Conservation (phyloP, 805 yeast genomes). For the Ogataea paraovalis region DNA sequence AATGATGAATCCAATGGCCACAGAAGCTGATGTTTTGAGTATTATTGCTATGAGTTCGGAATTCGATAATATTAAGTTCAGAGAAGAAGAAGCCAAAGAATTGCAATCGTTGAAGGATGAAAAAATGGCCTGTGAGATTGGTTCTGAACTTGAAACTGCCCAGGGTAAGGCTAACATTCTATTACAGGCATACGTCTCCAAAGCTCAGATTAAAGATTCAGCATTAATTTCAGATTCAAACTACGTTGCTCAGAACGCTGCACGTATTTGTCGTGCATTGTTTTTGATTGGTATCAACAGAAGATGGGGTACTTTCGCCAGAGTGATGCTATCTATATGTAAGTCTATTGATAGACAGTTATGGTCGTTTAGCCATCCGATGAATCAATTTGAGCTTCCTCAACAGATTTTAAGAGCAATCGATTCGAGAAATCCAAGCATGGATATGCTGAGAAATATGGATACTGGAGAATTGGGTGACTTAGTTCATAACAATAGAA, state of each 20-base stretch:
- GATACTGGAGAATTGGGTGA: conserved; percentile 79
- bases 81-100: conserved; percentile 85
- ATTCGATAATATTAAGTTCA: conserved; percentile 81
- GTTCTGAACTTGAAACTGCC: conserved; percentile 67
- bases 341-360: conserved; percentile 78
- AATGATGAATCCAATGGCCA: conserved; percentile 75
- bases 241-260: conserved; percentile 93
- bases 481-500: conserved; percentile 72
- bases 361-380: conserved; percentile 91
- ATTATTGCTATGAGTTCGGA: conserved; percentile 91
- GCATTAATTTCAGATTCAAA: conserved; percentile 82
- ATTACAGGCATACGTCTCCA: conserved; percentile 83
- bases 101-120: conserved; percentile 55
- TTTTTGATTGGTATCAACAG: conserved; percentile 83
- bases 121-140: conserved; percentile 75
- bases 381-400: conserved; percentile 81
- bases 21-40: conserved; percentile 87
- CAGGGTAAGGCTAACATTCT: conserved; percentile 86
- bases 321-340: conserved; percentile 73
- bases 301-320: conserved; percentile 83
- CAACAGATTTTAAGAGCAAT: conserved; percentile 59
- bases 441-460: conserved; percentile 73
- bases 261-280: conserved; percentile 88
- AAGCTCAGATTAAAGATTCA: conserved; percentile 67
- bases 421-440: conserved; percentile 58